Evolutionary conservation across 208 protist genomes (phyloP), one percentile per base, ranked within the genome.

Genomic region (Trypanosomatidae sp.): DNA sequence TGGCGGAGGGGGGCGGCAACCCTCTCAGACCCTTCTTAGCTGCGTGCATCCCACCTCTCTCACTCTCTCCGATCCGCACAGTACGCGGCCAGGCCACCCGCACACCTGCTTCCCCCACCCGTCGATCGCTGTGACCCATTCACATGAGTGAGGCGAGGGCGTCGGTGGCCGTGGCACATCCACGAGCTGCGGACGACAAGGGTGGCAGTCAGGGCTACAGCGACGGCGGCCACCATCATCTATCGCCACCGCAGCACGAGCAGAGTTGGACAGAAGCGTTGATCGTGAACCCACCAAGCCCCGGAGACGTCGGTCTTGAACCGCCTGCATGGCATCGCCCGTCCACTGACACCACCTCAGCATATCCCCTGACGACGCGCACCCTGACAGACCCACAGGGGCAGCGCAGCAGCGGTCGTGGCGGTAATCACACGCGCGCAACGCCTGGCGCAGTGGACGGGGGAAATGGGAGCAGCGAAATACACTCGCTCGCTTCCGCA

Each of bases 211-310:
- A 55, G 52, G 67, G 49, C 22, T 9, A 33, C 41, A 41, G 13
- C 67, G 53, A 50, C 36, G 22, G 19, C 13, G 22, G 5, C 1
- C 67, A 62, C n/a, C 19, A 36, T 41, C n/a, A 33, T 19, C 66
- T 28, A 69, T 19, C 47, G 25, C 49, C 25, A 28, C 33, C 5
- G 49, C 66, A 58, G 10, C 30, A 43, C 66, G 9, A 36, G n/a
- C 13, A 10, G 12, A 36, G 44, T 17, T 19, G 39, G n/a, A 25
- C 25, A 17, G 68, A 44, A 12, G 43, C 15, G 3, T 22, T 60
- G 39, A n/a, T 43, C 0, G 58, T 60, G 19, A 80, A 70, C 22
- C 76, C 70, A 8, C 76, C 71, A 3, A 80, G 76, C 49, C 76
- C 76, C 17, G 66, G 62, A 47, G 71, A 80, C 22, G n/a, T 74